Percentiles rank a stretch among this genome's conserved stretches.
phyloP scores from a whole-genome alignment of 1,284 basidiomycete genomes.

The Naganishia sp. region DNA sequence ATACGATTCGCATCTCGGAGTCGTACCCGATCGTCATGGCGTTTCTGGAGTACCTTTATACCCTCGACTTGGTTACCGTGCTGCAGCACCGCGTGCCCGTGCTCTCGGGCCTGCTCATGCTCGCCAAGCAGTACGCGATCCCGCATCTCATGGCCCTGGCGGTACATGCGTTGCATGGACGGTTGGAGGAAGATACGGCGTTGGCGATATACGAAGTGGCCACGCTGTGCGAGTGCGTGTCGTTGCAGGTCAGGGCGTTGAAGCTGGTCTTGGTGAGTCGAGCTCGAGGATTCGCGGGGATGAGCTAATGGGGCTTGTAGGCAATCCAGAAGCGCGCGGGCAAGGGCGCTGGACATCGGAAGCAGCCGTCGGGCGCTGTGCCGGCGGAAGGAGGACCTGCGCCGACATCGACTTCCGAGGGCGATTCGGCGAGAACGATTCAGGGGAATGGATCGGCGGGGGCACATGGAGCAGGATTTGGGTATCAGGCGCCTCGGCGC shows the following conservation, averaged over 20 bases:
- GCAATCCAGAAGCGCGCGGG: slow-evolving; percentile 30
- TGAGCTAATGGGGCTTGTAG: neutral
- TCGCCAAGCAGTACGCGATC: slow-evolving; percentile 80
- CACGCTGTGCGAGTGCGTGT: slow-evolving; percentile 81
- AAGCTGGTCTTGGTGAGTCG: slow-evolving; percentile 70
- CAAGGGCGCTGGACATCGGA: slow-evolving; percentile 1
- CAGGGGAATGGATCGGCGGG: neutral
- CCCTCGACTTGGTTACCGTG: slow-evolving; percentile 77
- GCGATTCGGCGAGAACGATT: slow-evolving; percentile 14
- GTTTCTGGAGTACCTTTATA: slow-evolving; percentile 89
- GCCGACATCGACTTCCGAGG: neutral
- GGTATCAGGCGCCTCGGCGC: neutral
- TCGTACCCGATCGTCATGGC: slow-evolving; percentile 86
- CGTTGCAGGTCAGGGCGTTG: slow-evolving; percentile 79
- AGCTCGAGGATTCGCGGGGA: too few relatives aligned
- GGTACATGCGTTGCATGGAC: slow-evolving; percentile 87
- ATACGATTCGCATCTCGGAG: slow-evolving; percentile 77
- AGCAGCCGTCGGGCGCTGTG: slow-evolving; percentile 13
- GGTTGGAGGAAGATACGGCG: slow-evolving; percentile 76
- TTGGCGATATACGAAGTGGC: slow-evolving; percentile 92
- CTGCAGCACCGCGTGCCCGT: slow-evolving; percentile 88
- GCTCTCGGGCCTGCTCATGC: slow-evolving; percentile 78
- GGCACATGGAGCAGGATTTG: neutral
- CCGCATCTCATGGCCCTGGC: slow-evolving; percentile 73
- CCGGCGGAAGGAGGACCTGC: slow-evolving; percentile 1